A percentile compares a stretch with the other conserved stretches of the same genome.
Conservation (phyloP, 2,329 filamentous ascomycete genomes). For the Xylariales sp. region DNA sequence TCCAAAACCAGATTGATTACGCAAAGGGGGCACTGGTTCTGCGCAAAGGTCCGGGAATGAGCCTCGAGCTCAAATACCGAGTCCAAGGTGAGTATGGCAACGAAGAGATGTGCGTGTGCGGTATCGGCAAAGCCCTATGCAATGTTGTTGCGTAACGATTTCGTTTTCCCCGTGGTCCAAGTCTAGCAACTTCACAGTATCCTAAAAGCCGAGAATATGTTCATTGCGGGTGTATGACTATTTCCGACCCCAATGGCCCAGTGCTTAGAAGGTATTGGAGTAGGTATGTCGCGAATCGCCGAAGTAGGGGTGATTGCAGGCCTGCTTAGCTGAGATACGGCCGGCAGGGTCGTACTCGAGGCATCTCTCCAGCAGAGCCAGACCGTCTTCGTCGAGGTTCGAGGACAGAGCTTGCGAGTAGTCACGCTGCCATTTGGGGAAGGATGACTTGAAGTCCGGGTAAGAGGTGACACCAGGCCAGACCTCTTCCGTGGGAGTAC, state of each 20-base stretch:
- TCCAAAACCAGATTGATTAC: slow-evolving; percentile 6
- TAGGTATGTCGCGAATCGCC: slow-evolving; percentile 29
- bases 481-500: slow-evolving; percentile 73
- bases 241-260: slow-evolving; percentile 8
- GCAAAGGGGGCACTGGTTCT: neutral
- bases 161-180: too few relatives aligned
- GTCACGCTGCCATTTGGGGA: slow-evolving; percentile 84
- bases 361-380: slow-evolving; percentile 64
- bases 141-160: neutral
- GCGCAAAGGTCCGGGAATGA: neutral
- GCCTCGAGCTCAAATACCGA: neutral
- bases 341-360: slow-evolving; percentile 84
- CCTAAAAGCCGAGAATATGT: slow-evolving; percentile 22
- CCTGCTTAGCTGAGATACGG: slow-evolving; percentile 84
- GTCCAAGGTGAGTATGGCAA: neutral
- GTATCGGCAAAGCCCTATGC: neutral
- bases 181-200: too few relatives aligned
- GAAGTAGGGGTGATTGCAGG: slow-evolving; percentile 82
- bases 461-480: slow-evolving; percentile 95
- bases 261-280: slow-evolving; percentile 17
- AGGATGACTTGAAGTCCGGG: slow-evolving; percentile 87
- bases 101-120: neutral
- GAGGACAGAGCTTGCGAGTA: slow-evolving; percentile 61
- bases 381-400: slow-evolving; percentile 66
- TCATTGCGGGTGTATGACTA: slow-evolving; percentile 13